Evolutionary conservation across 1,284 basidiomycete genomes (phyloP).

Genomic region (Microbotryum intermedium): DNA sequence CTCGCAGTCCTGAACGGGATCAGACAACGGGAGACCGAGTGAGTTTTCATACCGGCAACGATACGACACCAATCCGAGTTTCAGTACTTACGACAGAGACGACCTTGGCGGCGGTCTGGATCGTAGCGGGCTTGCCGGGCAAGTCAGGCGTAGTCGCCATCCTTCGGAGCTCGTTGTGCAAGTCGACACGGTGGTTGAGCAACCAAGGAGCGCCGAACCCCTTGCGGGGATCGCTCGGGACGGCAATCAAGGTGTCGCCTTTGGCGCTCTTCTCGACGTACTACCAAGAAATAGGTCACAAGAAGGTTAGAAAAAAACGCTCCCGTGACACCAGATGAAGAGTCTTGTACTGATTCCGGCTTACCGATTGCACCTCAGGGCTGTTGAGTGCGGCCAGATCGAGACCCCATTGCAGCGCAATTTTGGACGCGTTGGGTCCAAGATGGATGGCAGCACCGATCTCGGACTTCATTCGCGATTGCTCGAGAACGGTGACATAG

Average conservation of each 20-base stretch:
- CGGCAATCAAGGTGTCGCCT: conserved; percentile 8
- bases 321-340: not conserved
- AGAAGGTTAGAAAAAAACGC: not conserved
- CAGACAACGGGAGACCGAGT: too few relatives aligned
- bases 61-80: too few relatives aligned
- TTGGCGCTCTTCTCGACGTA: conserved; percentile 15
- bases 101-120: conserved; percentile 23
- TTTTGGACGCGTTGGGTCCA: conserved; percentile 32
- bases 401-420: conserved; percentile 15
- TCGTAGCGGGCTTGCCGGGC: conserved; percentile 15
- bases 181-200: conserved; percentile 36
- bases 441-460: conserved; percentile 35
- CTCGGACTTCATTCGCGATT: conserved; percentile 27
- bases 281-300: not conserved
- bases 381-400: conserved; percentile 8
- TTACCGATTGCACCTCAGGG: conserved; percentile 1
- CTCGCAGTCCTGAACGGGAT: conserved; percentile 31
- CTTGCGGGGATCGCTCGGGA: conserved; percentile 7
- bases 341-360: not conserved
- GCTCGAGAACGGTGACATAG: conserved; percentile 33
- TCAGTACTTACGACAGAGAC: conserved; percentile 10
- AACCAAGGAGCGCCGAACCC: conserved; percentile 33
- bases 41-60: too few relatives aligned
- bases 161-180: conserved; percentile 34
- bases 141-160: conserved; percentile 28